Percentiles rank a stretch among this genome's conserved stretches.
Evolutionary conservation across 2,329 filamentous ascomycete species (phyloP).

Genomic region (Tympanopsis confertula): DNA sequence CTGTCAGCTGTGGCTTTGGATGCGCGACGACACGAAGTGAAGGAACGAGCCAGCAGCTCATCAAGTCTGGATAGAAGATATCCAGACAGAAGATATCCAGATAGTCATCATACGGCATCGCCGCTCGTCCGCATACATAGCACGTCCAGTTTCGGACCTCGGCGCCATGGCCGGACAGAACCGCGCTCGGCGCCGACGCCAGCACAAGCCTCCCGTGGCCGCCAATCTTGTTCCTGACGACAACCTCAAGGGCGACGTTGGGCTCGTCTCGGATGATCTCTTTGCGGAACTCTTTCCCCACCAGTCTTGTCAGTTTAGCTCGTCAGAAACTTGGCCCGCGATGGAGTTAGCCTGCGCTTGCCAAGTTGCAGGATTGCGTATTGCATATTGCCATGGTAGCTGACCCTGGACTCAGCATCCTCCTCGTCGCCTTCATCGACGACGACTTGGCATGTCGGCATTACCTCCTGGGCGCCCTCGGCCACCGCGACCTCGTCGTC

Average conservation of each 20-base stretch:
- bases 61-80: no score
- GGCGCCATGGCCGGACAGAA: constrained; percentile 12
- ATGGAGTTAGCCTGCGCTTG: constrained; percentile 6
- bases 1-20: no score
- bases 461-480: constrained; percentile 61
- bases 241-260: constrained; percentile 73
- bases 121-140: no score
- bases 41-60: no score
- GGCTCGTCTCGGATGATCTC: constrained; percentile 76
- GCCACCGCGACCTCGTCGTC: constrained; percentile 45
- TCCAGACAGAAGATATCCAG: no score
- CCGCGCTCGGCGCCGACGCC: constrained; percentile 39
- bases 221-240: constrained; percentile 77
- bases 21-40: no score
- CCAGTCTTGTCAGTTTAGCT: constrained; percentile 27
- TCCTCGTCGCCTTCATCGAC: constrained; percentile 23
- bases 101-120: no score
- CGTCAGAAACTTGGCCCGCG: constrained; percentile 29
- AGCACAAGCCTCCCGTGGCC: constrained; percentile 65
- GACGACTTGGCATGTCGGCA: constrained; percentile 51
- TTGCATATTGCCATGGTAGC: constrained; percentile 6
- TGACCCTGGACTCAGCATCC: constrained; percentile 5
- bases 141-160: no score
- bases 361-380: constrained; percentile 8
- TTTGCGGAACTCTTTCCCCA: constrained; percentile 70